Base-by-base conservation (phyloP, 495 filamentous ascomycete species). In the Hapsidospora chrysogenum region DNA sequence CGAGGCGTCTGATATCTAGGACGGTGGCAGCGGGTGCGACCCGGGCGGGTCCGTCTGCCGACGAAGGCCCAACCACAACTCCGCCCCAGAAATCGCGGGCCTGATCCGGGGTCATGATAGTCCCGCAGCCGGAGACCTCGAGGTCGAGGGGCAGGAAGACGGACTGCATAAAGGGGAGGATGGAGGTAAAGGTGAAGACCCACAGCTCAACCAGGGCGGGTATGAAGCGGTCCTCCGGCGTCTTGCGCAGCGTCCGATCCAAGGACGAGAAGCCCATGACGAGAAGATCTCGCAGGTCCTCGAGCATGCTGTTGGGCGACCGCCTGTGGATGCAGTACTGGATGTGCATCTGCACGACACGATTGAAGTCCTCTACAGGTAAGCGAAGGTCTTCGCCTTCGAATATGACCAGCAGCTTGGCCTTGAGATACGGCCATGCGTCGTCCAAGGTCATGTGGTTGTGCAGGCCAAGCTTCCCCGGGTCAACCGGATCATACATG, bases 311-410 rank as follows among this genome's bases (percentile, higher is more conserved):
- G 13, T 67, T 66, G 1, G 84, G 78, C 1, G 63, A 62, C 14
- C 74, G 68, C 18, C 72, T 73, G 22, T 76, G 66, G 20, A 86
- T 68, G 45, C 81, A 85, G 22, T 76, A 74, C 44, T 84, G 80
- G 25, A 92, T 69, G 41, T 89, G 80, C 41, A 78, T 64, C 37
- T 66, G 58, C 1, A 95, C 86, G 9, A 95, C 68, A 29, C 77
- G 73, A 50, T 99, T 99, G 40, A 96, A 71, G 46, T 96, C 92
- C 50, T 99, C 92, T 13, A 99, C 79, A 0, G 87, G 85, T 29
- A 86, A 67, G 10, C 83, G 70, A 4, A 94, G 64, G 41, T 93
- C 81, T 45, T 95, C 92, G 8, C 82, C 86, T 43, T 94, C 82
- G 47, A 99, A 99, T 10, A 95, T 76, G 31, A 82, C 72, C 9